Percentiles rank a stretch among this genome's conserved stretches.
Evolutionary conservation across 805 yeast genomes (phyloP).

Genomic region (Spathaspora arborariae): DNA sequence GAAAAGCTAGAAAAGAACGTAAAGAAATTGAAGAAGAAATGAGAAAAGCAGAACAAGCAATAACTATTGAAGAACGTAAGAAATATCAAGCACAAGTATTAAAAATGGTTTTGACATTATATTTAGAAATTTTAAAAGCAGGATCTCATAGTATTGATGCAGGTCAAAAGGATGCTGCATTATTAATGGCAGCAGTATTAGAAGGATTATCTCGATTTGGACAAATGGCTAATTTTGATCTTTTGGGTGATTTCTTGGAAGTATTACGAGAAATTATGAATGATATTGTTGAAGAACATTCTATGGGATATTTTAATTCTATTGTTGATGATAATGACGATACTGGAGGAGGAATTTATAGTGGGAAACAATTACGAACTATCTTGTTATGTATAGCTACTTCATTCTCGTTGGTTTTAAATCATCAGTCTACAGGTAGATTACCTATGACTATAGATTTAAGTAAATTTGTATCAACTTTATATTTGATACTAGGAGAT

Average conservation of each 20-base stretch:
- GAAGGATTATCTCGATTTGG: slow-evolving; percentile 92
- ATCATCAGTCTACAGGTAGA: slow-evolving; percentile 56
- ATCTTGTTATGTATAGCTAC: slow-evolving; percentile 81
- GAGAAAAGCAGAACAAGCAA: slow-evolving; percentile 80
- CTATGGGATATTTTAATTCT: slow-evolving; percentile 12
- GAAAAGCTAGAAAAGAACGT: slow-evolving; percentile 82
- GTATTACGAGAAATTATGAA: slow-evolving; percentile 78
- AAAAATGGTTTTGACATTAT: slow-evolving; percentile 65
- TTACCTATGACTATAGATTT: slow-evolving; percentile 68
- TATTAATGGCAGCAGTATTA: slow-evolving; percentile 75
- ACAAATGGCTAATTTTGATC: slow-evolving; percentile 86
- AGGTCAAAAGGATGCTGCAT: slow-evolving; percentile 43
- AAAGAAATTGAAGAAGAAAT: slow-evolving; percentile 86
- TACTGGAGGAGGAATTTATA: slow-evolving; percentile 30
- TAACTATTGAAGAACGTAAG: slow-evolving; percentile 85
- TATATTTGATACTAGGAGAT: slow-evolving; percentile 66
- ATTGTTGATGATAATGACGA: slow-evolving; percentile 14
- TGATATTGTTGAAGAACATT: slow-evolving; percentile 46
- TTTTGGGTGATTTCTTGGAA: slow-evolving; percentile 88
- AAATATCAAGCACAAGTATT: slow-evolving; percentile 79
- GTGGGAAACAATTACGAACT: slow-evolving; percentile 56
- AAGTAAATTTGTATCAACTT: slow-evolving; percentile 70
- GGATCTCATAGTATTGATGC: slow-evolving; percentile 28
- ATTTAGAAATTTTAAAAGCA: slow-evolving; percentile 68
- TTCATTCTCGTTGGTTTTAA: slow-evolving; percentile 79